phyloP scores from a whole-genome alignment of 2,329 filamentous ascomycete genomes.

The Sporothrix globosa region DNA sequence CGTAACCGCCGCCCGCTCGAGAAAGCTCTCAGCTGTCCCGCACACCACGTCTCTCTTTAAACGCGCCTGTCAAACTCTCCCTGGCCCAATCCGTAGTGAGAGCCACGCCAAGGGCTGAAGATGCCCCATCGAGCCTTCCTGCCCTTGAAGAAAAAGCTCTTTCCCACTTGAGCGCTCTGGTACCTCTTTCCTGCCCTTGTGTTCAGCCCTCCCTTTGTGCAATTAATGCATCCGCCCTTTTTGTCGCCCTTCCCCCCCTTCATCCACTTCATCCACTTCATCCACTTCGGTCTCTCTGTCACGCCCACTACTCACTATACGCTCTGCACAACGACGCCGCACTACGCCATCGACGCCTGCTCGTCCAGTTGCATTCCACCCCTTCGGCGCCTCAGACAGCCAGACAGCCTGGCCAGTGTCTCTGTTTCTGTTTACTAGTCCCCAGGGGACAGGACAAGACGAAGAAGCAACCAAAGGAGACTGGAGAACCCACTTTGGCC shows the following conservation, averaged over 20 bases:
- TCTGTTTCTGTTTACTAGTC: not conserved
- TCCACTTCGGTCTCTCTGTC: not conserved
- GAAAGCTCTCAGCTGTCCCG: constrained; percentile 4
- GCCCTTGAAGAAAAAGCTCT: constrained; percentile 20
- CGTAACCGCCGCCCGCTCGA: not conserved
- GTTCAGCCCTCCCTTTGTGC: constrained; percentile 26
- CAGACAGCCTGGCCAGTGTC: not conserved
- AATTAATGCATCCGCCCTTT: constrained; percentile 29
- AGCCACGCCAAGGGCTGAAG: not conserved
- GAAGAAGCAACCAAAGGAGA: constrained; percentile 25
- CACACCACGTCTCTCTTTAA: not conserved
- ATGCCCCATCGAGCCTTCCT: constrained; percentile 8
- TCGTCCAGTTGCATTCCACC: not conserved
- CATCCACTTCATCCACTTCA: no score
- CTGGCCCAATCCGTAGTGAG: not conserved
- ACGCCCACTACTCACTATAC: not conserved
- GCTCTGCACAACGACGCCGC: constrained; percentile 2
- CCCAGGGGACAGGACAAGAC: constrained; percentile 8
- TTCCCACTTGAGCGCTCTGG: constrained; percentile 1
- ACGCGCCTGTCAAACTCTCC: constrained; percentile 9
- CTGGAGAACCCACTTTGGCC: constrained; percentile 19
- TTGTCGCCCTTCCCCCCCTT: constrained; percentile 21
- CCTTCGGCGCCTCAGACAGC: constrained; percentile 18
- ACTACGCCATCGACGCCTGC: not conserved
- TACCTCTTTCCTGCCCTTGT: constrained; percentile 24